phyloP scores from a whole-genome alignment of 2,329 filamentous ascomycete species.

The Grosmannia serpens region DNA sequence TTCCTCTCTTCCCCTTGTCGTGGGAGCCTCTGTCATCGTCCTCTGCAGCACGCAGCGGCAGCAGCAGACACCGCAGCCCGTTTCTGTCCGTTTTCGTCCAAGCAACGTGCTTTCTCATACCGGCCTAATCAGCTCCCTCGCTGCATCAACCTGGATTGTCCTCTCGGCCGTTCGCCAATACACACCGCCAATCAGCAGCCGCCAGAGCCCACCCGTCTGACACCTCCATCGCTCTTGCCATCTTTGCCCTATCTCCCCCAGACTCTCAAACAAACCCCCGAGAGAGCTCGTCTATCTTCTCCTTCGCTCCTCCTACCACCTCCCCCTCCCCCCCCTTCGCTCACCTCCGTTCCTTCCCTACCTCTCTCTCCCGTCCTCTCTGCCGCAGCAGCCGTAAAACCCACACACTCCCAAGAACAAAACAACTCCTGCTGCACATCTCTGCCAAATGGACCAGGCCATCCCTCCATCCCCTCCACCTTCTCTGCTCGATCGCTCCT shows the following conservation, averaged over 20 bases:
- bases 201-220: neutral
- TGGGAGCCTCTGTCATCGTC: neutral
- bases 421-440: neutral
- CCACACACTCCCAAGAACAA: neutral
- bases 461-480: conserved; percentile 34
- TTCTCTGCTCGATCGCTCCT: conserved; percentile 18
- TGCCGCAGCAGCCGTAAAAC: neutral
- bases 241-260: neutral
- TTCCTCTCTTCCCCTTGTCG: neutral
- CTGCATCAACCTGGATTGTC: neutral
- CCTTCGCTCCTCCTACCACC: neutral
- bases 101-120: neutral
- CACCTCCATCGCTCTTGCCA: neutral
- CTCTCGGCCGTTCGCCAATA: neutral
- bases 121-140: neutral
- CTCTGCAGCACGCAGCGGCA: neutral
- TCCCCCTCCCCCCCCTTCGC: neutral
- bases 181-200: neutral
- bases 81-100: conserved; percentile 1
- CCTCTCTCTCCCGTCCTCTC: neutral
- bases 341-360: neutral
- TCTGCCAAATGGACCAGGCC: conserved; percentile 23
- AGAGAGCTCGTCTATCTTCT: no score
- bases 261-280: neutral
- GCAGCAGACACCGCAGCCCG: neutral